A percentile compares a stretch with the other conserved stretches of the same genome.
phyloP scores from a whole-genome alignment of 257 asterid genomes.

The Paulownia fortunei region DNA sequence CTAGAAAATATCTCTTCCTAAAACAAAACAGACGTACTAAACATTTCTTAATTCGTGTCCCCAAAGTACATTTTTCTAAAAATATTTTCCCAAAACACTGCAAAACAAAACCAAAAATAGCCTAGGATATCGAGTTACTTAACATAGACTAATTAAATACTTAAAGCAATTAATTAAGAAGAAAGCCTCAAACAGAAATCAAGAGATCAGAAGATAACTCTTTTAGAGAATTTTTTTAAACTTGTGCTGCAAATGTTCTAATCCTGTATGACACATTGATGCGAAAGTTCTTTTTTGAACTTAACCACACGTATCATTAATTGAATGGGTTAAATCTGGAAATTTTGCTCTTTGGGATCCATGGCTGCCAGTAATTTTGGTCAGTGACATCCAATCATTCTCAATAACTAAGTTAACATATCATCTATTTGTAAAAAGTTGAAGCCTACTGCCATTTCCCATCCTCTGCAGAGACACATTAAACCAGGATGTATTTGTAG shows the following conservation, averaged over 20 bases:
- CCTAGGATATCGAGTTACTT: neutral
- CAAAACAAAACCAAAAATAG: too few species aligned
- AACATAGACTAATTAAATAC: neutral
- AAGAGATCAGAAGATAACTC: neutral
- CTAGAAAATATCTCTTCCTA: too few species aligned
- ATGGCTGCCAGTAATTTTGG: neutral
- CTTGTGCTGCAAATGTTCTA: neutral
- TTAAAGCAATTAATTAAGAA: neutral
- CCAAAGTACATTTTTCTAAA: too few species aligned
- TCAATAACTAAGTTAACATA: neutral
- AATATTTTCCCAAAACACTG: too few species aligned
- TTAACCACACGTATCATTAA: neutral
- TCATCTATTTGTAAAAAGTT: neutral
- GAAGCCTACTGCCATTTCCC: conserved; percentile 6
- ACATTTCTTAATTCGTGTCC: too few species aligned
- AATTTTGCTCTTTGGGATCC: neutral
- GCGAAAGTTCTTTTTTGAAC: neutral
- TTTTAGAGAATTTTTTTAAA: neutral
- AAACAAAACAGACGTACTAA: too few species aligned
- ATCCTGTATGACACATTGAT: neutral
- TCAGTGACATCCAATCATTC: neutral
- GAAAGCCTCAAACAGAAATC: neutral
- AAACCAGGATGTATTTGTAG: neutral
- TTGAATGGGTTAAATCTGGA: conserved; percentile 3
- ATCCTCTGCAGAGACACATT: neutral